Evolutionary conservation across 768 basidiomycete genomes (phyloP), one percentile per base, ranked within the genome.

Genomic region (Candolleomyces eurysporus): DNA sequence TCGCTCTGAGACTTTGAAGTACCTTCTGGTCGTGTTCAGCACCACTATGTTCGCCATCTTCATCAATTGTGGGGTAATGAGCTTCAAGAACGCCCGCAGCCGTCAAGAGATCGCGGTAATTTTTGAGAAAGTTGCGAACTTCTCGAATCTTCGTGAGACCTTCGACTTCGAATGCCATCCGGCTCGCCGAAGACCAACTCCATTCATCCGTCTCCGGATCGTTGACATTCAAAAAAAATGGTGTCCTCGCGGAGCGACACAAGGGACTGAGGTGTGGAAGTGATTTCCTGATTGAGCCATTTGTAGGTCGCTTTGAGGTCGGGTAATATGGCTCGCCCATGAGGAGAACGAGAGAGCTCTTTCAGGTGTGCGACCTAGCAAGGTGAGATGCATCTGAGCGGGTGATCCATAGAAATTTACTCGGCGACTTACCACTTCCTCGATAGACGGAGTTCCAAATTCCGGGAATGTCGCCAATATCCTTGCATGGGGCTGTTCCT

Each of bases 191-290:
- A 36, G 73, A 70, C 78, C 79, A 84, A n/a, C 59, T 59, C 81
- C 81, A 81, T 0, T 59, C 57, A 17, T 75, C 76, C 0, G 21
- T 51, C 10, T 63, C 61, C 1, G 79, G 73, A 60, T 81, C 71
- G 40, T 78, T 69, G 48, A 84, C 76, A 52, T 84, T 84, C 58
- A 84, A 73, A 68, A 68, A 83, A 83, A 2, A 82, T 62, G 1
- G 61, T 63, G 21, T 71, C 64, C 13, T 68, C 49, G 40, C 68
- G 64, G 14, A 64, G 58, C 43, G 65, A 63, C 7, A 63, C 7
- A 14, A 46, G 40, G 26, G 70, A 56, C 26, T 26, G 26, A 26
- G 26, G 26, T 11, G 65, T 66, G 4, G 71, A 64, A 3, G 64
- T 62, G 26, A 69, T 69, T 11, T 72, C 4, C 26, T 26, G 65